Conservation (phyloP, 23 red algal genomes). For the Cyanidium caldarium region DNA sequence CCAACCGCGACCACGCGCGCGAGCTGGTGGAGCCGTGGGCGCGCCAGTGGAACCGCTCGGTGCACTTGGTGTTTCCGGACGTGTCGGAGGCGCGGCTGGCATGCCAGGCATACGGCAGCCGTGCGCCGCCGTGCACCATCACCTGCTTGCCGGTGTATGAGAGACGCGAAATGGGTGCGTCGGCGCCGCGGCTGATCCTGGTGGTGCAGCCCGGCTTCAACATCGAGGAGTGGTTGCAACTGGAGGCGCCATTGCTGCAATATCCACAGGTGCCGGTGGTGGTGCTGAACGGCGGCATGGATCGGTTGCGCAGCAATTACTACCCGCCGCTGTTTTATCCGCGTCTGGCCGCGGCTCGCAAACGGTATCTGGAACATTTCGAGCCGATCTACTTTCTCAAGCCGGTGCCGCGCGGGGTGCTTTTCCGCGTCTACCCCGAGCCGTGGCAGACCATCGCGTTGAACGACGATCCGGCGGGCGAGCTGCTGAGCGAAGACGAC, state of each 20-base stretch:
- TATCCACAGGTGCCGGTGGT: constrained; percentile 22
- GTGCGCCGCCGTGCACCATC: constrained; percentile 12
- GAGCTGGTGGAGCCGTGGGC: constrained; percentile 16
- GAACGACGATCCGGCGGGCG: not conserved
- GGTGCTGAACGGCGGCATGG: constrained; percentile 80
- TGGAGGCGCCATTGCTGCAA: constrained; percentile 15
- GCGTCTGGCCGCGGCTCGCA: constrained; percentile 27
- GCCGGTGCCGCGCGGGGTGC: not conserved
- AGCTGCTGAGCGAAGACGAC: not conserved
- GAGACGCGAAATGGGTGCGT: not conserved
- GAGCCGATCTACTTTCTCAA: constrained; percentile 71
- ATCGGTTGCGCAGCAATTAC: constrained; percentile 62
- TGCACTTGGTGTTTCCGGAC: constrained; percentile 44
- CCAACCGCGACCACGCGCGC: constrained; percentile 50
- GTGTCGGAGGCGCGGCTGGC: constrained; percentile 37
- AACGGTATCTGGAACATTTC: constrained; percentile 58
- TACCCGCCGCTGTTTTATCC: constrained; percentile 92
- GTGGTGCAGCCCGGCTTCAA: constrained; percentile 88
- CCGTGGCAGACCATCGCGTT: constrained; percentile 7
- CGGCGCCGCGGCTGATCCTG: constrained; percentile 7
- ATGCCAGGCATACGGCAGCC: constrained; percentile 16
- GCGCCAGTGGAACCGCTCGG: not conserved
- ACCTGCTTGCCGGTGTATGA: constrained; percentile 3
- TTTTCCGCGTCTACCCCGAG: constrained; percentile 1
- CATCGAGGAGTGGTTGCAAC: constrained; percentile 66